A percentile compares a stretch with the other conserved stretches of the same genome.
phyloP scores from a whole-genome alignment of 164 flowering plant genomes.

The Warburgia ugandensis region DNA sequence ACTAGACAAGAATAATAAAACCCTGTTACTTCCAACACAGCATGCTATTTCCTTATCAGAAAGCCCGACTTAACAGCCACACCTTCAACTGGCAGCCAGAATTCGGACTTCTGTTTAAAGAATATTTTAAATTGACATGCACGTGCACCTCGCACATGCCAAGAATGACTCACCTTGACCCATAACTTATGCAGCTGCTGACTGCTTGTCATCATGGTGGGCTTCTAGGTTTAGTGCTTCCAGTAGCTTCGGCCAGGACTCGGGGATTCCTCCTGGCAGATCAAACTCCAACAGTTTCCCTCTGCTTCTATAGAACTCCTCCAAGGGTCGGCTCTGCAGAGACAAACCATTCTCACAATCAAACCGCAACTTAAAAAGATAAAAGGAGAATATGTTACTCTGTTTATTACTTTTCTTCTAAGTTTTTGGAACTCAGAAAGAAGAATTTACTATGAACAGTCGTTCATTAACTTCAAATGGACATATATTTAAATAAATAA shows the following conservation, averaged over 20 bases:
- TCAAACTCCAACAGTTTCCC: slow-evolving; percentile 79
- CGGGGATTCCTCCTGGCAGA: slow-evolving; percentile 92
- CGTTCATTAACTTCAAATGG: no score
- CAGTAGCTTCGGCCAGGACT: slow-evolving; percentile 87
- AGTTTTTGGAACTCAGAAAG: no score
- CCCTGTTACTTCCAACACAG: no score
- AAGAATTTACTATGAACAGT: no score
- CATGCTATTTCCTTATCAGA: no score
- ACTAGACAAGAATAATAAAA: no score
- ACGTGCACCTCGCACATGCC: background rate
- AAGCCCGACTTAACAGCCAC: background rate
- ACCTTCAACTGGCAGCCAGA: background rate
- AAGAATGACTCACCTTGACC: slow-evolving; percentile 17
- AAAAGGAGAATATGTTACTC: no score
- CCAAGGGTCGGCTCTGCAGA: slow-evolving; percentile 80
- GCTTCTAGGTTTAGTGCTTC: slow-evolving; percentile 70
- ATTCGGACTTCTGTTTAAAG: slow-evolving; percentile 1
- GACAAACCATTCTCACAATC: no score
- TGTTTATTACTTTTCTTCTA: no score
- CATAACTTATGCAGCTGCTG: slow-evolving; percentile 33
- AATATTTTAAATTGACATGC: background rate
- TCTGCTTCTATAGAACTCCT: slow-evolving; percentile 63
- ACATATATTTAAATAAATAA: no score
- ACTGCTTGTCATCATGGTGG: slow-evolving; percentile 40
- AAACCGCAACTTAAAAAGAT: no score